Conservation (phyloP, 108 stramenopile genomes). For the Craspedostauros australis region DNA sequence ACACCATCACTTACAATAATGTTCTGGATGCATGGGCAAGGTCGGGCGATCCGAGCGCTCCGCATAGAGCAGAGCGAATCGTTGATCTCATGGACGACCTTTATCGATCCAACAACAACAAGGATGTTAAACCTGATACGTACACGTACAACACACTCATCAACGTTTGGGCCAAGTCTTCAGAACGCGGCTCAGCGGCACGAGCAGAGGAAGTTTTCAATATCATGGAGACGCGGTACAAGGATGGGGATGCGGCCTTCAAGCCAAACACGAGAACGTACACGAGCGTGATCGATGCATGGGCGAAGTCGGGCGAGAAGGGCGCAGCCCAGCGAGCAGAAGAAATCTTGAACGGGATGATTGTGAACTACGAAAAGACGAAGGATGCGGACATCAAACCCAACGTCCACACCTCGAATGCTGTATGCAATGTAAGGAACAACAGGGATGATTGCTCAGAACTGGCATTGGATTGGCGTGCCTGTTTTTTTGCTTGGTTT, state of each 20-base stretch:
- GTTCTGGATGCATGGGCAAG: constrained; percentile 82
- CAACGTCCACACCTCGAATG: constrained; percentile 62
- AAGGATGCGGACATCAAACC: constrained; percentile 57
- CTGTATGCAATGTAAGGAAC: constrained; percentile 72
- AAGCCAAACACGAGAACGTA: constrained; percentile 52
- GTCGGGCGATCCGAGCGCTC: constrained; percentile 69
- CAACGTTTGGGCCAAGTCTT: constrained; percentile 60
- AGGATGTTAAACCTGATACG: constrained; percentile 77
- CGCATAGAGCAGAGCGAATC: constrained; percentile 78
- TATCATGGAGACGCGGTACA: constrained; percentile 49
- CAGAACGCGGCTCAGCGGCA: constrained; percentile 46
- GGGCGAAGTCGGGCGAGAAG: constrained; percentile 49
- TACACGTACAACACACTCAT: constrained; percentile 82
- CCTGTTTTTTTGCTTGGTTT: too few relatives aligned
- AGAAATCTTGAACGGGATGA: constrained; percentile 49
- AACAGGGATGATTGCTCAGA: too few relatives aligned
- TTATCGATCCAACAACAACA: constrained; percentile 67
- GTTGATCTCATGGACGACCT: constrained; percentile 87
- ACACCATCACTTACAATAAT: constrained; percentile 78
- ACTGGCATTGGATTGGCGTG: too few relatives aligned
- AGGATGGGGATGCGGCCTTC: constrained; percentile 48
- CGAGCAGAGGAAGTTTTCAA: constrained; percentile 57
- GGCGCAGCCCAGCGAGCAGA: constrained; percentile 42
- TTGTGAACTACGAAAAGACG: constrained; percentile 28
- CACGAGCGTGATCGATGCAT: constrained; percentile 57